A percentile compares a stretch with the other conserved stretches of the same genome.
These are phyloP conservation scores for Microbotryum saponariae DNA, from an alignment of 1,284 basidiomycete genomes.

Conservation along the genomic window DNA sequence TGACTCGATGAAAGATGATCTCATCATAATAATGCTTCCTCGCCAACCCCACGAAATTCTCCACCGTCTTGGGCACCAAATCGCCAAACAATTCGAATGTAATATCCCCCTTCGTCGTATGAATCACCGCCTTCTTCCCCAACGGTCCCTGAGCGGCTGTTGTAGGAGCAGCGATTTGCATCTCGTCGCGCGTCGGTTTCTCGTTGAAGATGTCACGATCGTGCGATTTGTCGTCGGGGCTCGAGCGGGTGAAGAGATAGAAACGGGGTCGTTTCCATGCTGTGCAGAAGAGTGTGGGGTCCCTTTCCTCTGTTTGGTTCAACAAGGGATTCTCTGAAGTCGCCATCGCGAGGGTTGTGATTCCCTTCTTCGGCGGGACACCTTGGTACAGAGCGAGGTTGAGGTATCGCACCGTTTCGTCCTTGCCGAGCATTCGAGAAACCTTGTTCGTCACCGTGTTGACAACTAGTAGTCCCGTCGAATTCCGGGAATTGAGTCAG, in stretches of 20 bases:
- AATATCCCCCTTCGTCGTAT: slow-evolving; percentile 93
- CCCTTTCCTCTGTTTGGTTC: slow-evolving; percentile 68
- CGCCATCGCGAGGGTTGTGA: slow-evolving; percentile 81
- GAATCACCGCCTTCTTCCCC: slow-evolving; percentile 74
- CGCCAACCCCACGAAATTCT: slow-evolving; percentile 95
- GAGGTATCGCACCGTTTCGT: slow-evolving; percentile 85
- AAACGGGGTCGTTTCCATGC: slow-evolving; percentile 91
- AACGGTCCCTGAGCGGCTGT: slow-evolving; percentile 53
- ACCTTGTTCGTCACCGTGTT: slow-evolving; percentile 92
- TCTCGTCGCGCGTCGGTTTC: slow-evolving; percentile 90
- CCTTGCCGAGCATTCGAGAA: slow-evolving; percentile 81
- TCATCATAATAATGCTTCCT: slow-evolving; percentile 87
- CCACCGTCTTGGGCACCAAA: slow-evolving; percentile 86
- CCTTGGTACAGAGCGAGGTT: slow-evolving; percentile 89
- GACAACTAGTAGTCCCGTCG: slow-evolving; percentile 55
- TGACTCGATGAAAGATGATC: slow-evolving; percentile 93
- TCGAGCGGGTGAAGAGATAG: slow-evolving; percentile 89
- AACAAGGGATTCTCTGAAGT: slow-evolving; percentile 92
- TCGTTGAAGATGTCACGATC: slow-evolving; percentile 99
- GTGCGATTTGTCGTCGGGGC: slow-evolving; percentile 80
- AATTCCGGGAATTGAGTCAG: not conserved
- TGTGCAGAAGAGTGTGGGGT: slow-evolving; percentile 88
- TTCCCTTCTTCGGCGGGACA: slow-evolving; percentile 73
- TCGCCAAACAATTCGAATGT: slow-evolving; percentile 67
- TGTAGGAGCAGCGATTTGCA: slow-evolving; percentile 70